Evolutionary conservation across 768 basidiomycete genomes (phyloP), one percentile per base, ranked within the genome.

Genomic region (Tulasnella sp.): DNA sequence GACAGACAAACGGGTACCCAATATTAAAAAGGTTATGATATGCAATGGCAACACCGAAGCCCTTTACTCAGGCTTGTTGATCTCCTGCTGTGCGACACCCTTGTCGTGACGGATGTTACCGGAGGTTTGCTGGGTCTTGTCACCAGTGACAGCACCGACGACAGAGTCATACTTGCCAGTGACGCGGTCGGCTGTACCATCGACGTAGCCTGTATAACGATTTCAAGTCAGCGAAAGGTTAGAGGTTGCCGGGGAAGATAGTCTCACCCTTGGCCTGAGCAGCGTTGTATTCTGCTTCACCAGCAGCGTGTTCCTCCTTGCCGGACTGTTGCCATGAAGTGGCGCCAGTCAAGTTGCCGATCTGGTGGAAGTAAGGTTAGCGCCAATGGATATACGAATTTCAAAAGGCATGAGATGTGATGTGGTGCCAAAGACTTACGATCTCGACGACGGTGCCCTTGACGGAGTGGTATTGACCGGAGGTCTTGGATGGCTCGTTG

Each of bases 111-210:
- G 78, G 31, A 49, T n/a, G 76, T 75, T 74, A 29, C 54, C 88
- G 22, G 83, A n/a, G 22, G 78, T 75, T 81, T 90, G 84, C 80
- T 88, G 87, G n/a, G 82, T 52, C 79, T 85, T 84, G 81, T 89
- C 89, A 36, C 88, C 89, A n/a, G 83, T 85, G 69, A 90, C 78
- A 12, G 89, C 87, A 40, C 89, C 89, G 42, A 87, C 82, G 39
- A 90, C 82, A 58, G 86, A 80, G 73, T 89, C 88, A 77, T 87
- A 86, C 81, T 88, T 87, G 52, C 89, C 89, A 2, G 78, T 81
- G 9, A 85, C 40, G 74, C 84, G 85, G 76, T 89, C 88, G 17
- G 80, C 9, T 0, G 82, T 81, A 31, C 89, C 89, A 71, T 89
- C 85, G 5, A 81, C 85, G 78, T 85, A 89, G n/a, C 84, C 85